Percentiles rank a stretch among this genome's conserved stretches.
Conservation (phyloP, 306 rosid species). For the Rosa lucieae region DNA sequence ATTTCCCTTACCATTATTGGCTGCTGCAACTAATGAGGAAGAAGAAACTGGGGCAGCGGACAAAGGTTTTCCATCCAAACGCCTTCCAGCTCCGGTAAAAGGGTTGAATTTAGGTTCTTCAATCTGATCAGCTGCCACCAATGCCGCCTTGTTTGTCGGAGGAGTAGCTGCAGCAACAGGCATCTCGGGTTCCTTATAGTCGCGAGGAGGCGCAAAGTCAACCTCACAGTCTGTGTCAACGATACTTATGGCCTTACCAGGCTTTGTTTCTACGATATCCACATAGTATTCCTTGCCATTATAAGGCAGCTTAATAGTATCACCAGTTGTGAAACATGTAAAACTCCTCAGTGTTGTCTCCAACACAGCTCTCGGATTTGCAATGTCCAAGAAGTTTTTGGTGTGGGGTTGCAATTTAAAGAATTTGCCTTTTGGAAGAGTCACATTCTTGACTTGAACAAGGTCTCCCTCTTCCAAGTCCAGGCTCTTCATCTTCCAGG, state of each 20-base stretch:
- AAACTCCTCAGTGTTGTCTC: conserved; percentile 7
- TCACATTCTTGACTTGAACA: not conserved
- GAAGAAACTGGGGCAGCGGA: conserved; percentile 50
- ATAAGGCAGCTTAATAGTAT: conserved; percentile 7
- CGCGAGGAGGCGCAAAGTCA: not conserved
- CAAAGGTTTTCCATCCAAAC: conserved; percentile 87
- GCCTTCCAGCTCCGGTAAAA: conserved; percentile 82
- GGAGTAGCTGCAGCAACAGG: not conserved
- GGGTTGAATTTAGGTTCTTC: conserved; percentile 84
- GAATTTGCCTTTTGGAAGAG: conserved; percentile 9
- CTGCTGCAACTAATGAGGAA: not conserved
- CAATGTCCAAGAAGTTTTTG: not conserved
- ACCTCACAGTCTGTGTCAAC: conserved; percentile 10
- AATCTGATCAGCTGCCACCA: conserved; percentile 22
- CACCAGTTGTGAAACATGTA: conserved; percentile 20
- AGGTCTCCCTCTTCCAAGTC: not conserved
- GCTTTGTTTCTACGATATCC: conserved; percentile 11
- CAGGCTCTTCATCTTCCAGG: conserved; percentile 21
- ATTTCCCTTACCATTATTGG: conserved; percentile 32
- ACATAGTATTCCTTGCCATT: not conserved
- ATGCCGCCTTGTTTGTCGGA: not conserved
- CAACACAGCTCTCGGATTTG: conserved; percentile 13
- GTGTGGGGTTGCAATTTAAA: conserved; percentile 21
- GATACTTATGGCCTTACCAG: conserved; percentile 2
- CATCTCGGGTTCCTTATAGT: not conserved